Percentiles rank a stretch among this genome's conserved stretches.
phyloP scores from a whole-genome alignment of 1,284 basidiomycete species.

The Xanthoconium separans region DNA sequence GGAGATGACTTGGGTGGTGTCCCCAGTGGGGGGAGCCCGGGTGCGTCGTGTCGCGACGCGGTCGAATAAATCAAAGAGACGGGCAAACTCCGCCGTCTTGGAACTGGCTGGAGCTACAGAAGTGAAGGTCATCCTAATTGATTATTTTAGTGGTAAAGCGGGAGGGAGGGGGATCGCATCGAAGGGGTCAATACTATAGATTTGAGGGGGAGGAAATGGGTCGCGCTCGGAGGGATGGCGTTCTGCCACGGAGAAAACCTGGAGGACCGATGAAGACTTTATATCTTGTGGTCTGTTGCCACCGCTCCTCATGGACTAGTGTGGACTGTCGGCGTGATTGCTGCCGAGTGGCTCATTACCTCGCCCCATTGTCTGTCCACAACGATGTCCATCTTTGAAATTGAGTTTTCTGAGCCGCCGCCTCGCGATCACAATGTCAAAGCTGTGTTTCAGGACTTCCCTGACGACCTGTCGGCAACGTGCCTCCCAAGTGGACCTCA shows the following conservation, averaged over 20 bases:
- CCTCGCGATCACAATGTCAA: not conserved
- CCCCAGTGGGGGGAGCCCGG: conserved; percentile 20
- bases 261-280: conserved; percentile 10
- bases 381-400: conserved; percentile 3
- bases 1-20: conserved; percentile 17
- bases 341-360: conserved; percentile 21
- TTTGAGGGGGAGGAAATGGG: not conserved
- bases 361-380: conserved; percentile 16
- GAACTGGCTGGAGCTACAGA: conserved; percentile 19
- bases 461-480: not conserved
- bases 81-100: conserved; percentile 49
- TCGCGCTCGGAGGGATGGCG: conserved; percentile 1
- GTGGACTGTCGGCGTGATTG: conserved; percentile 3
- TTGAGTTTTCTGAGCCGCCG: not conserved
- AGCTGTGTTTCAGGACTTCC: not conserved
- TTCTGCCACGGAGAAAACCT: conserved; percentile 1
- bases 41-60: conserved; percentile 43
- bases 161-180: not conserved
- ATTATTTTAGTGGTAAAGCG: conserved; percentile 1
- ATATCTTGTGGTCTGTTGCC: conserved; percentile 21
- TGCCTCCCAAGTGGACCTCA: not conserved
- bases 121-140: conserved; percentile 18
- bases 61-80: conserved; percentile 54
- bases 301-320: not conserved
- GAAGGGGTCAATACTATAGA: not conserved